phyloP scores from a whole-genome alignment of 495 filamentous ascomycete genomes.

The Endocarpon pusillum region DNA sequence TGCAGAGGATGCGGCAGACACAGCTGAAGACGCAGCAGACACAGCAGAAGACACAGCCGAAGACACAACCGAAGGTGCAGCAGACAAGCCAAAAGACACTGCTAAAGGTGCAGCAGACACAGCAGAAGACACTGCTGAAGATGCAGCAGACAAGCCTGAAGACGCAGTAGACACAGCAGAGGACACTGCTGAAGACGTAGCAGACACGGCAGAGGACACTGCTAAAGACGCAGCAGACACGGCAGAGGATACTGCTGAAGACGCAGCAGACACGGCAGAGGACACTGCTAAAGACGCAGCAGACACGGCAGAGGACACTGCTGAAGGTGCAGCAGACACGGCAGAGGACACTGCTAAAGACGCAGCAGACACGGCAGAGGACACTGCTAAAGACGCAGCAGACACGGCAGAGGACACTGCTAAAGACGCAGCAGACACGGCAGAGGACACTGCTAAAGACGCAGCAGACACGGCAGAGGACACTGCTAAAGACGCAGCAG shows the following conservation, averaged over 20 bases:
- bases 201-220: constrained; percentile 27
- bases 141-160: constrained; percentile 23
- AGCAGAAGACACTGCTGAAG: constrained; percentile 19
- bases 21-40: no score
- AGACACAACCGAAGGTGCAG: constrained; percentile 12
- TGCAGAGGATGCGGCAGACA: no score
- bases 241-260: constrained; percentile 40
- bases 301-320: constrained; percentile 20
- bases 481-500: neutral
- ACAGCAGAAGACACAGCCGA: no score
- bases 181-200: constrained; percentile 26
- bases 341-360: constrained; percentile 1
- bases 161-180: constrained; percentile 23
- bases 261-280: constrained; percentile 32
- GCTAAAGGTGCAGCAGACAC: constrained; percentile 14
- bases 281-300: constrained; percentile 12
- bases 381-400: constrained; percentile 9
- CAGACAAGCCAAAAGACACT: constrained; percentile 13
- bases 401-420: constrained; percentile 9
- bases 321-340: constrained; percentile 16
- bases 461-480: constrained; percentile 9
- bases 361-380: constrained; percentile 8
- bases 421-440: constrained; percentile 2
- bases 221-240: constrained; percentile 39
- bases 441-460: constrained; percentile 22